Evolutionary conservation across 2,329 filamentous ascomycete species (phyloP), one percentile per base, ranked within the genome.

Genomic region (Nannizzia gypsea): DNA sequence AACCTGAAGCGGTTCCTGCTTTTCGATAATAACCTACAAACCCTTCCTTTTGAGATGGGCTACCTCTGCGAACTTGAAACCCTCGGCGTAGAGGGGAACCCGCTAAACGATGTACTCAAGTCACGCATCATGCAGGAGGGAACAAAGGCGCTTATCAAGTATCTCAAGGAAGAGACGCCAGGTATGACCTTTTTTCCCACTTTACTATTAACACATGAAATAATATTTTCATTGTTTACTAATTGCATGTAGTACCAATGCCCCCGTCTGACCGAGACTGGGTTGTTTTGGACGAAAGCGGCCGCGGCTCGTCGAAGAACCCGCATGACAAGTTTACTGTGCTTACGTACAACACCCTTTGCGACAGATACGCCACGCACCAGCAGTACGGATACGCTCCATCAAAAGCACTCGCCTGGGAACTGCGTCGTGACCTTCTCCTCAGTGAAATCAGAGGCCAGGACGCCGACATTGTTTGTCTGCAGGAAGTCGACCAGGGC

Each of bases 281-380:
- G 75, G 83, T 96, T 62, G 81, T 88, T n/a, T 82, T 97, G 24
- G 86, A 81, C 63, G 78, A 80, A 59, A 75, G 76, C 26, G 67
- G 70, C 54, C 63, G 61, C 13, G 71, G 68, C 58, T 67, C 74
- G 31, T 69, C 64, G 71, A 80, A 72, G 87, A 64, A 78, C 79
- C 67, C 73, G 50, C 71, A 77, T 59, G 72, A 96, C 68, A 86
- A 84, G 58, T 84, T 97, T 71, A 89, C 88, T 60, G 86, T 95
- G 6, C 80, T 97, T 63, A 95, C 89, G 22, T 96, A 93, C 85
- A 99, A 99, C 72, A 95, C 92, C 54, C 81, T 99, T 9, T 96
- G 92, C 74, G 90, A 96, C 73, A 89, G 90, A 68, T 95, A 93
- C 67, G 91, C 91, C 3, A 96, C 91, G 0, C 80, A 84, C 59